These are phyloP conservation scores for Fusarium oligoseptatum DNA, from an alignment of 2,329 filamentous ascomycete species.

Conservation along the genomic window DNA sequence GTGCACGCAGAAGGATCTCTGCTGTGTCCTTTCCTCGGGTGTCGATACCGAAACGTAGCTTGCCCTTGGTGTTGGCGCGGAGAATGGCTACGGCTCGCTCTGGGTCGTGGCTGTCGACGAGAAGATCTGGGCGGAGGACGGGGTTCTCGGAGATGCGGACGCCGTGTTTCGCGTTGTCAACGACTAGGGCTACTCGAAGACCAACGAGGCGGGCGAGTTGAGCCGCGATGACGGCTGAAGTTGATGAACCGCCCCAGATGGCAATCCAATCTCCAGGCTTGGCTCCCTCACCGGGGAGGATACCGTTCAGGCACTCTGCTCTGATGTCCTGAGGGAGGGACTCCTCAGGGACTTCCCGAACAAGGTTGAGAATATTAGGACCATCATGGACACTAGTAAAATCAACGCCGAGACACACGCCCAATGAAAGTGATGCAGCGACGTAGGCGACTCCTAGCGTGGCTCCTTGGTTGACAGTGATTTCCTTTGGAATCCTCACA, in stretches of 20 bases:
- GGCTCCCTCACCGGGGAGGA: slow-evolving; percentile 65
- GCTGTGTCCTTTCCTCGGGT: slow-evolving; percentile 76
- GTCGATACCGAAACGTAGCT: slow-evolving; percentile 77
- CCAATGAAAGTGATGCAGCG: slow-evolving; percentile 74
- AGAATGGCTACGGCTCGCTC: slow-evolving; percentile 76
- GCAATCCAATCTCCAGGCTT: slow-evolving; percentile 76
- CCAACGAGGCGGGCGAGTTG: slow-evolving; percentile 78
- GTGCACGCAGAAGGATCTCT: slow-evolving; percentile 60
- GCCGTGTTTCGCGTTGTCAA: slow-evolving; percentile 77
- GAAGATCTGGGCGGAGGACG: slow-evolving; percentile 66
- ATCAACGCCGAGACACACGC: slow-evolving; percentile 77
- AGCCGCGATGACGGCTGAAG: slow-evolving; percentile 74
- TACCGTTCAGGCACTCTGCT: slow-evolving; percentile 71
- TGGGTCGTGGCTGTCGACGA: slow-evolving; percentile 77
- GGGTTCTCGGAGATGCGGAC: slow-evolving; percentile 64
- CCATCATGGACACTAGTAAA: slow-evolving; percentile 67
- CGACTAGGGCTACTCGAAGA: slow-evolving; percentile 73
- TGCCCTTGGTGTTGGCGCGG: slow-evolving; percentile 66
- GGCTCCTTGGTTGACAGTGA: slow-evolving; percentile 68
- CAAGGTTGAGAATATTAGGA: slow-evolving; percentile 69
- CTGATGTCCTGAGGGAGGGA: slow-evolving; percentile 71
- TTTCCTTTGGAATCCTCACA: slow-evolving; percentile 68
- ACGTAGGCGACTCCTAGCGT: slow-evolving; percentile 80
- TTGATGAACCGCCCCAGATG: slow-evolving; percentile 82
- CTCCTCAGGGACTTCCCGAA: slow-evolving; percentile 61